phyloP scores from a whole-genome alignment of 1,284 basidiomycete species.

The Malassezia pachydermatis region DNA sequence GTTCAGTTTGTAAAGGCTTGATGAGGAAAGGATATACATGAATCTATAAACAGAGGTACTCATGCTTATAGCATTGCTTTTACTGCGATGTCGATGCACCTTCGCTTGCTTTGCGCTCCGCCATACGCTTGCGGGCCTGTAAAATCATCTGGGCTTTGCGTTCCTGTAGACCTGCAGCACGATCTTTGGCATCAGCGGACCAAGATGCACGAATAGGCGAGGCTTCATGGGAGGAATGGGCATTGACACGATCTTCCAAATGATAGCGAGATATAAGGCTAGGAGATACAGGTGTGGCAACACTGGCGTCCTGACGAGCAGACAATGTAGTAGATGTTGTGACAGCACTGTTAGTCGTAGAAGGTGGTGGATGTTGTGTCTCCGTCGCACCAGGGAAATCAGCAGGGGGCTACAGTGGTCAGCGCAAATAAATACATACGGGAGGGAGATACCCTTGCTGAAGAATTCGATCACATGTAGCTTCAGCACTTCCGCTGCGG shows the following conservation, averaged over 20 bases:
- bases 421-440: conserved; percentile 2
- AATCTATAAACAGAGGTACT: neutral
- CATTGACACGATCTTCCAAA: conserved; percentile 4
- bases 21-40: neutral
- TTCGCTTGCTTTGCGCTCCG: conserved; percentile 1
- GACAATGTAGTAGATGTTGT: neutral
- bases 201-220: neutral
- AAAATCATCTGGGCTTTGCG: conserved; percentile 18
- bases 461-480: conserved; percentile 35
- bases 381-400: conserved; percentile 2
- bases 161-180: conserved; percentile 10
- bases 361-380: neutral
- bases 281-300: neutral
- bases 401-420: neutral
- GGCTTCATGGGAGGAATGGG: neutral
- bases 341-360: neutral
- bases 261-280: conserved; percentile 12
- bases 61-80: neutral
- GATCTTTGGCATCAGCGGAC: conserved; percentile 5
- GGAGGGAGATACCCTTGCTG: conserved; percentile 35
- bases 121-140: conserved; percentile 15
- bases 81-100: neutral
- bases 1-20: neutral
- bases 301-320: neutral
- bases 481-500: conserved; percentile 31